phyloP scores from a whole-genome alignment of 306 rosid genomes.

The Gastrolobium villosum region DNA sequence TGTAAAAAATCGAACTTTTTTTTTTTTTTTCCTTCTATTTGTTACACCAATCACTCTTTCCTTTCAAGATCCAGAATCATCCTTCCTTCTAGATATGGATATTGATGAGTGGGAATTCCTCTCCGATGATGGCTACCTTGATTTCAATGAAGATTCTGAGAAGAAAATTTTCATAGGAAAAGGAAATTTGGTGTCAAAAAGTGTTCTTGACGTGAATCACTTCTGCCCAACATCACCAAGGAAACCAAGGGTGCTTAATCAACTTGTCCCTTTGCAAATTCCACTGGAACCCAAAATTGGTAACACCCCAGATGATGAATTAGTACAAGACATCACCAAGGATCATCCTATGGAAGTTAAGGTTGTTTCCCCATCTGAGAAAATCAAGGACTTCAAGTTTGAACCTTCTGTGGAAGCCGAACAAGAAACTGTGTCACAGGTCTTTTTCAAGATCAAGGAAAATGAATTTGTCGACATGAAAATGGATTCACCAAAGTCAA shows the following conservation, averaged over 20 bases:
- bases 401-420: constrained; percentile 48
- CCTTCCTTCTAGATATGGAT: constrained; percentile 58
- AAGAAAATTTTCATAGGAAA: constrained; percentile 48
- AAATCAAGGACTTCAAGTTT: not conserved
- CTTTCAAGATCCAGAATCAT: not conserved
- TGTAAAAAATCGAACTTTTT: constrained; percentile 4
- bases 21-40: not conserved
- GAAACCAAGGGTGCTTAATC: constrained; percentile 47
- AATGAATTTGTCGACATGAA: constrained; percentile 88
- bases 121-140: constrained; percentile 69
- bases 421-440: constrained; percentile 63
- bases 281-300: constrained; percentile 52
- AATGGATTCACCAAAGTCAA: constrained; percentile 76
- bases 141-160: constrained; percentile 62
- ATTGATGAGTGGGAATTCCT: constrained; percentile 89
- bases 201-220: constrained; percentile 62
- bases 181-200: constrained; percentile 47
- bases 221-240: constrained; percentile 62
- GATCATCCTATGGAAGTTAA: constrained; percentile 17
- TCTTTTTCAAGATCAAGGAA: constrained; percentile 80
- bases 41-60: constrained; percentile 26
- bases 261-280: constrained; percentile 57
- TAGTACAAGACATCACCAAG: constrained; percentile 19
- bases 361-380: constrained; percentile 39
- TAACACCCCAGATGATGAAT: constrained; percentile 43